phyloP scores from a whole-genome alignment of 495 filamentous ascomycete genomes.

The Aspergillus heteromorphus region DNA sequence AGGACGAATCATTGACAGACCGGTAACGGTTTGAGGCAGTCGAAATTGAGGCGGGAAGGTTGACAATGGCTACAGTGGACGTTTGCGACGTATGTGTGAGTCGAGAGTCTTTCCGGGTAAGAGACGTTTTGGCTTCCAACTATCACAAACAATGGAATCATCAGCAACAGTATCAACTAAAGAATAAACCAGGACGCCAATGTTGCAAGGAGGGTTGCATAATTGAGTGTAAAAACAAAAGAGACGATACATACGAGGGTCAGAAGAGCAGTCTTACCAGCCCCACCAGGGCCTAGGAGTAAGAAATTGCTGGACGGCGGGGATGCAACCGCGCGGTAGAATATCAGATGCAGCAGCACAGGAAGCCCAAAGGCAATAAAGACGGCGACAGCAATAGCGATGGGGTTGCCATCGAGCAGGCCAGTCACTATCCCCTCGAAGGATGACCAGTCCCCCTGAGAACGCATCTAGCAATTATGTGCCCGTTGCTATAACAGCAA shows the following conservation, averaged over 20 bases:
- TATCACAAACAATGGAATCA: constrained; percentile 17
- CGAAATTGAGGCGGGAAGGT: constrained; percentile 58
- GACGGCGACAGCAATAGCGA: constrained; percentile 58
- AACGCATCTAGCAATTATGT: constrained; percentile 7
- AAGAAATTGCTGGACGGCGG: constrained; percentile 74
- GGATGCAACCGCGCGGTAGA: constrained; percentile 61
- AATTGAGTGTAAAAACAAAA: background rate
- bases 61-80: constrained; percentile 65
- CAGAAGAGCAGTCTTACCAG: constrained; percentile 83
- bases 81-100: constrained; percentile 78
- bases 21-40: constrained; percentile 65
- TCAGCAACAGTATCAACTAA: background rate
- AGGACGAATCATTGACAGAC: constrained; percentile 61
- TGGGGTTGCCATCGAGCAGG: constrained; percentile 38
- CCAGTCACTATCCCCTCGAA: constrained; percentile 34
- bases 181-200: background rate
- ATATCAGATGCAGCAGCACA: constrained; percentile 67
- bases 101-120: constrained; percentile 27
- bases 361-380: constrained; percentile 69
- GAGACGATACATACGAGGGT: constrained; percentile 55
- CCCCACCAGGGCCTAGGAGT: constrained; percentile 74
- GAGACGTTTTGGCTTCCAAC: constrained; percentile 42
- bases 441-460: constrained; percentile 31
- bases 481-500: background rate
- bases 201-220: background rate